Percentiles rank a stretch among this genome's conserved stretches.
These are phyloP conservation scores for Hypoxylon lienhwacheense DNA, from an alignment of 495 filamentous ascomycete species.

Conservation along the genomic window DNA sequence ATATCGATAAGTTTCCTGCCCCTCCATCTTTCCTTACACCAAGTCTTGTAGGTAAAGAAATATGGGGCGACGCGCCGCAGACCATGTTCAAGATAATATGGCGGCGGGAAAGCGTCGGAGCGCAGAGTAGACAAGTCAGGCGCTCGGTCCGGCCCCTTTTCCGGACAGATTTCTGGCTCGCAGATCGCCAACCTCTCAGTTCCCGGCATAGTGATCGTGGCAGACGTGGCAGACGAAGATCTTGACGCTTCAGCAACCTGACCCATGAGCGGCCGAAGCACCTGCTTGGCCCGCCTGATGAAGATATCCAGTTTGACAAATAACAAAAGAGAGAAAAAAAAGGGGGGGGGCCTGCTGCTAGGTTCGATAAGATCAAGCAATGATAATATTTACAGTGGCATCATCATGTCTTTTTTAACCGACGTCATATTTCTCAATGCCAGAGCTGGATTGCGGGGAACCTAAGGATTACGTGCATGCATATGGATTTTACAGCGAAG, in stretches of 20 bases:
- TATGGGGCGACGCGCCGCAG: slow-evolving; percentile 85
- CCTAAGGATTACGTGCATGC: no score
- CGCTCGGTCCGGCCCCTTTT: background rate
- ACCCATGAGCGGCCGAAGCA: slow-evolving; percentile 25
- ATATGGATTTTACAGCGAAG: no score
- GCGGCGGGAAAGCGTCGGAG: slow-evolving; percentile 64
- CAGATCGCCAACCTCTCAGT: slow-evolving; percentile 14
- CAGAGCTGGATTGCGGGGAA: no score
- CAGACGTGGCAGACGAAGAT: slow-evolving; percentile 11
- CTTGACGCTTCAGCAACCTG: slow-evolving; percentile 16
- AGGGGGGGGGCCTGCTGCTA: no score
- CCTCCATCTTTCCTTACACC: slow-evolving; percentile 87
- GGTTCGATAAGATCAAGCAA: no score
- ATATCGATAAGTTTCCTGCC: slow-evolving; percentile 74
- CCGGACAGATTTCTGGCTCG: background rate
- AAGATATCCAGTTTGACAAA: background rate
- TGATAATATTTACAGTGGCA: no score
- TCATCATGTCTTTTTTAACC: no score
- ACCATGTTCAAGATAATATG: slow-evolving; percentile 77
- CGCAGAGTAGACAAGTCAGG: slow-evolving; percentile 61
- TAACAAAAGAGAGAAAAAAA: no score
- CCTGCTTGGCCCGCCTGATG: slow-evolving; percentile 3
- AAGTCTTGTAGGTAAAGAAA: slow-evolving; percentile 92
- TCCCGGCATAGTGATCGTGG: slow-evolving; percentile 6
- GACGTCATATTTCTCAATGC: no score